Evolutionary conservation across 257 asterid species (phyloP).

Genomic region (Solanum pennellii): DNA sequence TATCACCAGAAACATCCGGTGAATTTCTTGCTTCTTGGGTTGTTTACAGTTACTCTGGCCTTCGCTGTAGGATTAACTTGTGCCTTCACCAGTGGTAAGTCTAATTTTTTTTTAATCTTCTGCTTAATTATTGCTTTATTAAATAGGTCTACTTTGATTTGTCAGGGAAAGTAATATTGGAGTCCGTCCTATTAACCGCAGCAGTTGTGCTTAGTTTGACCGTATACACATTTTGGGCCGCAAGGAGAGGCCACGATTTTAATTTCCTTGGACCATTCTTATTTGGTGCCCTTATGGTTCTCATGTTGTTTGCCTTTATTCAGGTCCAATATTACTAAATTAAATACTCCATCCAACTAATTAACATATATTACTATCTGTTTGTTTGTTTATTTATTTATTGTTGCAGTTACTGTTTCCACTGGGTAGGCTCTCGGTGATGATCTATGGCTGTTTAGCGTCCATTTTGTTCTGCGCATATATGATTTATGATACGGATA

Average conservation of each 20-base stretch:
- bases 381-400: neutral
- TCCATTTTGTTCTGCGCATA: slow-evolving; percentile 33
- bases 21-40: slow-evolving; percentile 66
- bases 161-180: slow-evolving; percentile 38
- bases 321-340: slow-evolving; percentile 18
- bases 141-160: neutral
- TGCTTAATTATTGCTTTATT: too few relatives aligned
- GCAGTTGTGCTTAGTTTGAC: slow-evolving; percentile 47
- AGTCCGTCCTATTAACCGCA: slow-evolving; percentile 32
- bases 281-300: slow-evolving; percentile 22
- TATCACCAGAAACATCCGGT: slow-evolving; percentile 70
- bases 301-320: slow-evolving; percentile 20
- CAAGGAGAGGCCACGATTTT: slow-evolving; percentile 52
- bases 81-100: slow-evolving; percentile 58
- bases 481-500: slow-evolving; percentile 39
- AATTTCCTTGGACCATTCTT: slow-evolving; percentile 41
- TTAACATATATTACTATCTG: neutral
- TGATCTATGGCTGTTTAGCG: slow-evolving; percentile 24
- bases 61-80: slow-evolving; percentile 72
- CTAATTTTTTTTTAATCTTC: neutral
- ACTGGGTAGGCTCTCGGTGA: slow-evolving; percentile 24
- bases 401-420: slow-evolving; percentile 45
- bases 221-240: slow-evolving; percentile 69
- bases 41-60: slow-evolving; percentile 61
- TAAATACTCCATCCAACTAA: too few relatives aligned